A percentile compares a stretch with the other conserved stretches of the same genome.
Evolutionary conservation across 305 asterid species (phyloP).

Genomic region (Plantago coronopus): DNA sequence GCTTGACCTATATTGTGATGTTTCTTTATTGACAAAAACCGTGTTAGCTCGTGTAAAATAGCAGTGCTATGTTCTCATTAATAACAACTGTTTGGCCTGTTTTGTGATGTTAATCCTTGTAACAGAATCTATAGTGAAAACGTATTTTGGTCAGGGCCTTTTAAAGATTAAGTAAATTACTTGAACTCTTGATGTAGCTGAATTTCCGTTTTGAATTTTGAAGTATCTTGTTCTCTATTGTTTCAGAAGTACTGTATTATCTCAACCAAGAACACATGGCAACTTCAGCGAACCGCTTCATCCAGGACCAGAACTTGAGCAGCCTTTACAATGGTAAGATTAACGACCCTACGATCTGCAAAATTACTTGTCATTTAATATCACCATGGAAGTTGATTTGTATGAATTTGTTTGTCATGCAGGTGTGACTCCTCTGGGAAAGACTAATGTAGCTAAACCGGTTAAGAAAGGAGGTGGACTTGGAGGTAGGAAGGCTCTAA

Average conservation of each 20-base stretch:
- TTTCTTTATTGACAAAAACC: no score
- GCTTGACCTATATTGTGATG: no score
- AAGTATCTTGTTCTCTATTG: slow-evolving; percentile 9
- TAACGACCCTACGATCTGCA: neutral
- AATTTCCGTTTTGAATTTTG: slow-evolving; percentile 8
- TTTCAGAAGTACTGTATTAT: slow-evolving; percentile 11
- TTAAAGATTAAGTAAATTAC: no score
- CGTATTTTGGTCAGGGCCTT: no score
- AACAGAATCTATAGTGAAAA: no score
- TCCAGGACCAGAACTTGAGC: slow-evolving; percentile 70
- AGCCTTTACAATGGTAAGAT: slow-evolving; percentile 56
- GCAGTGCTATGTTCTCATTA: no score
- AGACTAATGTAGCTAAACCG: slow-evolving; percentile 37
- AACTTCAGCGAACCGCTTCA: slow-evolving; percentile 44
- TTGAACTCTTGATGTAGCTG: neutral
- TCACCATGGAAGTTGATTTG: slow-evolving; percentile 1
- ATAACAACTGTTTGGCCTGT: no score
- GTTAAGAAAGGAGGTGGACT: slow-evolving; percentile 42
- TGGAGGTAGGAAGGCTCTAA: slow-evolving; percentile 72
- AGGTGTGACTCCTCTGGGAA: slow-evolving; percentile 48
- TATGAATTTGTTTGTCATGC: slow-evolving; percentile 23
- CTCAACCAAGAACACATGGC: slow-evolving; percentile 45
- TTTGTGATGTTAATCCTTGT: no score
- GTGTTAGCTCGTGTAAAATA: no score
- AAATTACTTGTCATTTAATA: neutral